Conservation (phyloP, 805 yeast genomes). For the Kazachstania psychrophila region DNA sequence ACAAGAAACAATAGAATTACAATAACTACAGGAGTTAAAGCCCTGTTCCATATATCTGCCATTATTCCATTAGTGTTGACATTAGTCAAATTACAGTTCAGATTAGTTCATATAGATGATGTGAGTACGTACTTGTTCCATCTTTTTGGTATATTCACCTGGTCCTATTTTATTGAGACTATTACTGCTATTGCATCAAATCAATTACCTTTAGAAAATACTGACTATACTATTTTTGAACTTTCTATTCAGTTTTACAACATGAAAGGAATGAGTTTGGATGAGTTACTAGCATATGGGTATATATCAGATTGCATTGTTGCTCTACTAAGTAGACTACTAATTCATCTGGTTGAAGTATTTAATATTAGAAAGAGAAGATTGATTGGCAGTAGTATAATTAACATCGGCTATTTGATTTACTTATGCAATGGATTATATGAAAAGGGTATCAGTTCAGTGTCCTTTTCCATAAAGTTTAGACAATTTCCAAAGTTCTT, state of each 20-base stretch:
- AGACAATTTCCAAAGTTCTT: slow-evolving; percentile 55
- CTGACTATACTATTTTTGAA: slow-evolving; percentile 26
- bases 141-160: slow-evolving; percentile 10
- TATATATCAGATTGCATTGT: slow-evolving; percentile 33
- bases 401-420: slow-evolving; percentile 44
- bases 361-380: slow-evolving; percentile 45
- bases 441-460: slow-evolving; percentile 38
- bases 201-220: slow-evolving; percentile 27
- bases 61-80: slow-evolving; percentile 21
- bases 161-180: slow-evolving; percentile 44
- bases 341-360: slow-evolving; percentile 55
- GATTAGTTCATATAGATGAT: too few species aligned
- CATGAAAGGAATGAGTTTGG: not conserved
- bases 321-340: slow-evolving; percentile 49
- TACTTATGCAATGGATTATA: slow-evolving; percentile 40
- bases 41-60: slow-evolving; percentile 26
- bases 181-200: slow-evolving; percentile 42
- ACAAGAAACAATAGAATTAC: not conserved
- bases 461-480: slow-evolving; percentile 51
- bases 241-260: slow-evolving; percentile 20
- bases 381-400: slow-evolving; percentile 51
- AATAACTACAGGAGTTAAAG: slow-evolving; percentile 19
- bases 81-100: not conserved
- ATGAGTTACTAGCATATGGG: not conserved
- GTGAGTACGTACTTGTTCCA: not conserved